Evolutionary conservation across 129 eudicot species (phyloP), one percentile per base, ranked within the genome.

Genomic region (Lactuca sativa): DNA sequence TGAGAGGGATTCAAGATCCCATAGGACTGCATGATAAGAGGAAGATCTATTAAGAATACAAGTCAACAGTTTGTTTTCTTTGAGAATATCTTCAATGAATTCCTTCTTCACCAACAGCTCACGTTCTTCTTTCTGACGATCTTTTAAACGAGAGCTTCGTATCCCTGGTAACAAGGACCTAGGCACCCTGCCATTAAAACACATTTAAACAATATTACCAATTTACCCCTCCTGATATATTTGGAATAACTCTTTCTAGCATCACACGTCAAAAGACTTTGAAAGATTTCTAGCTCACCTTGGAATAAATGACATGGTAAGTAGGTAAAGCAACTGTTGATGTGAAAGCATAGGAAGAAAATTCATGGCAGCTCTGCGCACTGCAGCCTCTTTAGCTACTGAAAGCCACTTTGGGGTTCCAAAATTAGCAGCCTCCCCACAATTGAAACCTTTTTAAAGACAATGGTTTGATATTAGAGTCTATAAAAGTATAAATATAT

Each of bases 381-480:
- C 92, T 63, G 99, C 99, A 80, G 99, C 99, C 79, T 90, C 97
- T 80, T 93, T 93, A 7, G 97, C 99, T 80, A 93, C 62, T 47
- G 86, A 60, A 47, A 93, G 97, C 99, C 99, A 93, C 67, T 83
- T 71, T 4, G 99, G 90, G 44, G 99, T 93, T 51, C 89, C 93
- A 74, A 93, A 93, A 79, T 93, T 93, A 67, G 99, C 99, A 75
- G 99, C 99, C 82, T 93, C 99, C 69, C 99, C 99, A 69, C 99
- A 93, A 82, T 85, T 93, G 69, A 93, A 93, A 59, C 99, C 99
- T 93, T 65, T 68, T 65, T 68, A 47, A 51, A 44, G 33, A 51
- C 38, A 18, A 41, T 14, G 9, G 54, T 34, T 17, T 47, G 31
- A 32, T 16, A 70, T 53, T 67, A 75, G 54, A 58, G 36, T 67